Conservation (phyloP, 371 early-diverging fungal species). For the Apophysomyces ossiformis region DNA sequence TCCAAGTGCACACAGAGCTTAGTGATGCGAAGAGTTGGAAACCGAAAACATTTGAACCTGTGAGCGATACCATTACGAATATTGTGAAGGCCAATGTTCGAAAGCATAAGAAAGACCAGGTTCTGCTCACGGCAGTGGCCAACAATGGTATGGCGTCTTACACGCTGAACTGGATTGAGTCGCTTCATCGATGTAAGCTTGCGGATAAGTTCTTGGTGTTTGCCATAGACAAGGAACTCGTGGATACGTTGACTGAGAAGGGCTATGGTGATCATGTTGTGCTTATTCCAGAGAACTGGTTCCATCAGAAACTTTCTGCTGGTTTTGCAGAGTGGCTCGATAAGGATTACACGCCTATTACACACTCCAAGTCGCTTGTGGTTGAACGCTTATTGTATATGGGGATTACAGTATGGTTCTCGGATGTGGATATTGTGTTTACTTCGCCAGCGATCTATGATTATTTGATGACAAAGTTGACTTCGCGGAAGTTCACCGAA, state of each 20-base stretch:
- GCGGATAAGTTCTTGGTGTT: constrained; percentile 35
- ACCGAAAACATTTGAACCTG: constrained; percentile 26
- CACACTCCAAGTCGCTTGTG: constrained; percentile 41
- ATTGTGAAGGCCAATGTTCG: constrained; percentile 15
- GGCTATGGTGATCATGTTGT: constrained; percentile 37
- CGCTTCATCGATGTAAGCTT: constrained; percentile 27
- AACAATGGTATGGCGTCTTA: constrained; percentile 43
- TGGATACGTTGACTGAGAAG: constrained; percentile 24
- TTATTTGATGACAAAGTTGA: constrained; percentile 43
- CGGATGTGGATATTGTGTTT: constrained; percentile 57
- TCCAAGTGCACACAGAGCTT: constrained; percentile 12
- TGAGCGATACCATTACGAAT: constrained; percentile 5
- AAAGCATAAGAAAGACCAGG: constrained; percentile 12
- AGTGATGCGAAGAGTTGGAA: constrained; percentile 18
- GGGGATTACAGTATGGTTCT: constrained; percentile 53
- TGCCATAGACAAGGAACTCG: constrained; percentile 39
- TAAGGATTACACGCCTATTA: constrained; percentile 39
- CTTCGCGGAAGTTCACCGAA: constrained; percentile 36
- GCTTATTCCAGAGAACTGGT: constrained; percentile 41
- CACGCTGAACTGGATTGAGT: constrained; percentile 48
- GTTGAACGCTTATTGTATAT: constrained; percentile 44
- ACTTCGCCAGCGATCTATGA: constrained; percentile 44
- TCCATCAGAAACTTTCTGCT: constrained; percentile 33
- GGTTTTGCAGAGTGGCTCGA: constrained; percentile 36
- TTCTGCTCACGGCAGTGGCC: constrained; percentile 39